These are phyloP conservation scores for Boeremia exigua DNA, from an alignment of 2,329 filamentous ascomycete genomes.

Conservation along the genomic window DNA sequence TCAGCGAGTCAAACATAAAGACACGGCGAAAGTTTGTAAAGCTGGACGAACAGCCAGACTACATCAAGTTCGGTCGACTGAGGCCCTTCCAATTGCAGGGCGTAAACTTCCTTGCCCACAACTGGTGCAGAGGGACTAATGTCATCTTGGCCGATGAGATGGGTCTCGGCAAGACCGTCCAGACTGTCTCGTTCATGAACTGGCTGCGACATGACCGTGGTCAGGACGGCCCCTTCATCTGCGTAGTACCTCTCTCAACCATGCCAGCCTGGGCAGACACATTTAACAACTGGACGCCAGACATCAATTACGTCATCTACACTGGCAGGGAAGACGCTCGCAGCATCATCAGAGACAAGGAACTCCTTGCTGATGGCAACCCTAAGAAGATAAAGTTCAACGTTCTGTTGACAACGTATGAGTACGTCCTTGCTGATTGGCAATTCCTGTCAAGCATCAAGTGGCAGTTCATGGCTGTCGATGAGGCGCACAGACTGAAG, in stretches of 20 bases:
- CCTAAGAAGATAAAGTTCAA: constrained; percentile 93
- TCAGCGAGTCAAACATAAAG: constrained; percentile 74
- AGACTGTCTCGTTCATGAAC: constrained; percentile 95
- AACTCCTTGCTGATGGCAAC: constrained; percentile 86
- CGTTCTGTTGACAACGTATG: constrained; percentile 95
- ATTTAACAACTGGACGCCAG: constrained; percentile 94
- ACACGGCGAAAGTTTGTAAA: constrained; percentile 62
- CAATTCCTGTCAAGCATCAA: constrained; percentile 87
- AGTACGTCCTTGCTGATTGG: constrained; percentile 89
- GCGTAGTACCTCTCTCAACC: constrained; percentile 95
- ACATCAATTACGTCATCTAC: constrained; percentile 96
- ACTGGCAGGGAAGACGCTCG: constrained; percentile 88
- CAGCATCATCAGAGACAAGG: constrained; percentile 86
- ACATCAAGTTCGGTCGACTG: constrained; percentile 83
- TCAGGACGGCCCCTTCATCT: constrained; percentile 93
- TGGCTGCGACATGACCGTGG: constrained; percentile 90
- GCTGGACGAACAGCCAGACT: constrained; percentile 83
- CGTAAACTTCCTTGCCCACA: constrained; percentile 92
- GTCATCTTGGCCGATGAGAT: constrained; percentile 98
- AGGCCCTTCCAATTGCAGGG: constrained; percentile 93
- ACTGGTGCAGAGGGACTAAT: constrained; percentile 93
- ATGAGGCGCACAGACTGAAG: constrained; percentile 96
- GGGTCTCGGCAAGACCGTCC: constrained; percentile 97
- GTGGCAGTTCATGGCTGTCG: constrained; percentile 96
- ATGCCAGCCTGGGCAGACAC: constrained; percentile 99